These are phyloP conservation scores for Alternaria sp. DNA, from an alignment of 2,329 filamentous ascomycete species.

Conservation along the genomic window DNA sequence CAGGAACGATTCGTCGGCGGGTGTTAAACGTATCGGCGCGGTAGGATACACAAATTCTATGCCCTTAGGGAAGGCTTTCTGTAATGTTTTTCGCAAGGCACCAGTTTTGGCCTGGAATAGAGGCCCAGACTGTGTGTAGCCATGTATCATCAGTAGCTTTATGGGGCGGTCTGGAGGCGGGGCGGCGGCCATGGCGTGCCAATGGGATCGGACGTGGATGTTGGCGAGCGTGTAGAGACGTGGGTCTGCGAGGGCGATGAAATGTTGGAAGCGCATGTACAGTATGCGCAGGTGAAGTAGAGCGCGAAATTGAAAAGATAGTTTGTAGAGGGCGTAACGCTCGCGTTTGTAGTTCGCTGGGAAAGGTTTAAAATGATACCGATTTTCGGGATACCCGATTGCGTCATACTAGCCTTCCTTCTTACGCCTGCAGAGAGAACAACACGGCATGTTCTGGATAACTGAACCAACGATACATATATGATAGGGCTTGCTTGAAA, in stretches of 20 bases:
- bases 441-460: neutral
- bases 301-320: neutral
- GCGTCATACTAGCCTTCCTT: conserved; percentile 13
- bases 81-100: conserved; percentile 80
- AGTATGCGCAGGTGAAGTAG: neutral
- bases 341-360: neutral
- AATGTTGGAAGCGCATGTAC: conserved; percentile 17
- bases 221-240: conserved; percentile 24
- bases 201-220: conserved; percentile 28
- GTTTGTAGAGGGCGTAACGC: neutral
- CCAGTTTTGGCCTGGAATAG: conserved; percentile 89
- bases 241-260: conserved; percentile 13
- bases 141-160: conserved; percentile 63
- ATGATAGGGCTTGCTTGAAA: neutral
- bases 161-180: conserved; percentile 49
- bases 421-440: neutral
- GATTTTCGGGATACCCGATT: conserved; percentile 16
- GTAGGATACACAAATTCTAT: conserved; percentile 60
- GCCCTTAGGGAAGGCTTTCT: conserved; percentile 71
- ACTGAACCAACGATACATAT: neutral
- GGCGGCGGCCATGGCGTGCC: conserved; percentile 43
- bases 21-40: conserved; percentile 54
- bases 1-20: conserved; percentile 63
- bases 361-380: conserved; percentile 13
- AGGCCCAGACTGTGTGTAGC: conserved; percentile 88